Percentiles rank a stretch among this genome's conserved stretches.
phyloP scores from a whole-genome alignment of 2,329 filamentous ascomycete genomes.

The Diaporthe sp. region DNA sequence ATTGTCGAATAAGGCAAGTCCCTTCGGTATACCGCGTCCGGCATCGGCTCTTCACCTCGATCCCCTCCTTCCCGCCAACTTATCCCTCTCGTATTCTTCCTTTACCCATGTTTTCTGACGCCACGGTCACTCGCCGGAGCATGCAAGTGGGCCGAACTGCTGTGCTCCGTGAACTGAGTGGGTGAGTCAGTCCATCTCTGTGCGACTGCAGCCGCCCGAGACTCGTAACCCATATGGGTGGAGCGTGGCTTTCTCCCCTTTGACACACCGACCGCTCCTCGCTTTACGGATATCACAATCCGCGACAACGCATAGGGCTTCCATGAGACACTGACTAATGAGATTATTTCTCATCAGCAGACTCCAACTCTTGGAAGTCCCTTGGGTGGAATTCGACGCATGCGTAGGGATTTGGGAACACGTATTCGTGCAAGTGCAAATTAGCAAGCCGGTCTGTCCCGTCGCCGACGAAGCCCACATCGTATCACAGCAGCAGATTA shows the following conservation, averaged over 20 bases:
- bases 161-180: neutral
- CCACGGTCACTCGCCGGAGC: neutral
- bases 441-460: too few relatives aligned
- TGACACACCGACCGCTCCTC: neutral
- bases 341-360: too few relatives aligned
- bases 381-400: too few relatives aligned
- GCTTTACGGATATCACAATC: too few relatives aligned
- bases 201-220: slow-evolving; percentile 9
- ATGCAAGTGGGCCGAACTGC: neutral
- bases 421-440: too few relatives aligned
- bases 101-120: neutral
- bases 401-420: too few relatives aligned
- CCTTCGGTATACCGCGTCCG: too few relatives aligned
- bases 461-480: too few relatives aligned
- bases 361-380: too few relatives aligned
- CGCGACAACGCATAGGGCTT: neutral
- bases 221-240: neutral
- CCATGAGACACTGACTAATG: too few relatives aligned
- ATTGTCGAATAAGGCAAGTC: neutral
- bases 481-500: too few relatives aligned
- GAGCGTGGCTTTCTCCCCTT: neutral
- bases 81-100: neutral
- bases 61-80: too few relatives aligned
- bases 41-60: neutral
- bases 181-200: slow-evolving; percentile 15